Base-by-base conservation (phyloP, 2,329 filamentous ascomycete genomes). In the Orbilia blumenaviensis region DNA sequence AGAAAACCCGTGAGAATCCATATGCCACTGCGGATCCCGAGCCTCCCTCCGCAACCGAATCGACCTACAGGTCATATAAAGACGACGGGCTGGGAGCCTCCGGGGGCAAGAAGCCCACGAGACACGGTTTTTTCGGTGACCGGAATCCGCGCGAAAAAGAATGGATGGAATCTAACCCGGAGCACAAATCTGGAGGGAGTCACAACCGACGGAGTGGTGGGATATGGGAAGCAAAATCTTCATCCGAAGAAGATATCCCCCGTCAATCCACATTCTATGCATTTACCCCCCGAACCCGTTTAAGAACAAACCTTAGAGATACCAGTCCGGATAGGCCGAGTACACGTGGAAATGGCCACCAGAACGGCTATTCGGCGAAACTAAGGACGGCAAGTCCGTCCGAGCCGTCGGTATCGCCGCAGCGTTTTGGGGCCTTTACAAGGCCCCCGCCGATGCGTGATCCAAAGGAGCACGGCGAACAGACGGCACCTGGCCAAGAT, bases 1-100 rank as follows among this genome's bases (percentile, higher is more conserved):
- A 71, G 48, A 77, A 77, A 62, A 77, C 73, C 10, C 56, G 73
- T 16, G 73, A 77, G n/a, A 77, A 77, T 25, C 73, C 73, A 18
- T 77, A 77, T 60, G 42, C 36, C 21, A 68, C 25, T 18, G 16
- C 46, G n/a, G 73, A 71, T 16, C 54, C 29, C 6, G 60, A 69
- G 14, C 41, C 73, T n/a, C 23, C 21, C 14, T 32, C 58, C 6
- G 12, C 62, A 36, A 29, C 42, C 12, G 73, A 71, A 54, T 6
- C 58, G 2, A 21, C 36, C 23, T 58, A 56, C 8, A 66, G 41
- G n/a, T 23, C 27, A 21, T 46, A 62, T 27, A 61, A 41, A 44
- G 66, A 68, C 8, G 63, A 66, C 9, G 32, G 52, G 3, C 10
- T 10, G 7, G 32, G 32, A 1, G 18, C 12, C 10, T 1, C 56